A percentile compares a stretch with the other conserved stretches of the same genome.
These are phyloP conservation scores for Eutypella sp. DNA, from an alignment of 2,329 filamentous ascomycete species.

Conservation along the genomic window DNA sequence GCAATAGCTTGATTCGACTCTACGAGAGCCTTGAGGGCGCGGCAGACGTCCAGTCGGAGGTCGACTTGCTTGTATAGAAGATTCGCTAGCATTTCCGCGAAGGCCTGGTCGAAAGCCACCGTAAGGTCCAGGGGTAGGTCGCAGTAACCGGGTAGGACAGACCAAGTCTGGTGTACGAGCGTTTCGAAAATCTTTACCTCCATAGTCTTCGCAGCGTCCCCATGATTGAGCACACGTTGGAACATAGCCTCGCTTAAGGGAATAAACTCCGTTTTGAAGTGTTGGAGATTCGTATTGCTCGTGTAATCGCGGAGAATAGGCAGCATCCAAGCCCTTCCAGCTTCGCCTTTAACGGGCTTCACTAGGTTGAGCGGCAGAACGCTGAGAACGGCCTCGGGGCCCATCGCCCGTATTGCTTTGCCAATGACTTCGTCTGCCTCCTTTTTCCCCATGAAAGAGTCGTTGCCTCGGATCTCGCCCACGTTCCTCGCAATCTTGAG, in stretches of 20 bases:
- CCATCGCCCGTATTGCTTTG: slow-evolving; percentile 83
- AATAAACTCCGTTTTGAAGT: slow-evolving; percentile 83
- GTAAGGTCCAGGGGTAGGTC: slow-evolving; percentile 78
- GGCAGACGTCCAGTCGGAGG: slow-evolving; percentile 80
- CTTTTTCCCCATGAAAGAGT: slow-evolving; percentile 89
- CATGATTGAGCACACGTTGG: slow-evolving; percentile 80
- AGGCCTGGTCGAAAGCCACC: slow-evolving; percentile 75
- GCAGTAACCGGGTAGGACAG: slow-evolving; percentile 88
- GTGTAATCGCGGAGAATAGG: slow-evolving; percentile 86
- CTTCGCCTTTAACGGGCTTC: slow-evolving; percentile 69
- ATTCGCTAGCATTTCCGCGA: slow-evolving; percentile 88
- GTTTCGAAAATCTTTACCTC: slow-evolving; percentile 94
- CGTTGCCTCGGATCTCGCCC: slow-evolving; percentile 81
- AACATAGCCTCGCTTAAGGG: slow-evolving; percentile 88
- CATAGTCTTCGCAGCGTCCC: slow-evolving; percentile 80
- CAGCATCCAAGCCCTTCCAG: slow-evolving; percentile 89
- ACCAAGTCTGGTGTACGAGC: slow-evolving; percentile 92
- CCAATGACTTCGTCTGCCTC: slow-evolving; percentile 89
- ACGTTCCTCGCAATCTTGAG: slow-evolving; percentile 70
- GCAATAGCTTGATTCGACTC: slow-evolving; percentile 86
- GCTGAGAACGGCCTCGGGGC: slow-evolving; percentile 75
- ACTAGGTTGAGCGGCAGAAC: slow-evolving; percentile 83
- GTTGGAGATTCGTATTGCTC: slow-evolving; percentile 78
- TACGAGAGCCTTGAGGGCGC: slow-evolving; percentile 77
- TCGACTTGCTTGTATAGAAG: slow-evolving; percentile 89